A percentile compares a stretch with the other conserved stretches of the same genome.
phyloP scores from a whole-genome alignment of 768 basidiomycete genomes.

The Leccinum olivaceopallidum region DNA sequence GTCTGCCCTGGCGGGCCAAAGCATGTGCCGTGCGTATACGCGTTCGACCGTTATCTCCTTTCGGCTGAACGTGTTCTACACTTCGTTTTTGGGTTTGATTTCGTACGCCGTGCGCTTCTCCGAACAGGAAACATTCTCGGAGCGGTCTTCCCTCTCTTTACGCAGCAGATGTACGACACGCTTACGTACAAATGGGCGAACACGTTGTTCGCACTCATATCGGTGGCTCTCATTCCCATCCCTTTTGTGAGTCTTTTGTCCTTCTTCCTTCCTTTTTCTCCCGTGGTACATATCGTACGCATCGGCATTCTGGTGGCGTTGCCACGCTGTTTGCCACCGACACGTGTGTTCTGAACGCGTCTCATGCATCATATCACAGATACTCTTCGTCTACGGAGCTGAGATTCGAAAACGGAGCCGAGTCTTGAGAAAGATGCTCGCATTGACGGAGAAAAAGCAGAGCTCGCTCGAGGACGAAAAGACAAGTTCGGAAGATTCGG shows the following conservation, averaged over 20 bases:
- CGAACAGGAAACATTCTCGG: constrained; percentile 49
- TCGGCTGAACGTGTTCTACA: constrained; percentile 11
- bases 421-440: constrained; percentile 27
- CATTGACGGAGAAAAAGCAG: constrained; percentile 10
- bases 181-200: constrained; percentile 63
- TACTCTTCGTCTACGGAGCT: constrained; percentile 34
- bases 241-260: constrained; percentile 47
- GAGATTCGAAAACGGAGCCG: constrained; percentile 34
- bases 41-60: neutral
- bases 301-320: neutral
- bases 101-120: neutral
- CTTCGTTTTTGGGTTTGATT: constrained; percentile 19
- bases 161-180: constrained; percentile 53
- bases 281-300: neutral
- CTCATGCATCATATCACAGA: constrained; percentile 8
- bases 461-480: neutral
- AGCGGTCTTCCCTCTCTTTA: constrained; percentile 63
- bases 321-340: neutral
- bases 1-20: constrained; percentile 68
- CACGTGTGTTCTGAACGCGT: neutral
- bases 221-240: constrained; percentile 56
- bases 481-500: neutral
- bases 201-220: constrained; percentile 55
- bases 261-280: neutral
- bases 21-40: constrained; percentile 48